Evolutionary conservation across 345 rosid genomes (phyloP).

Genomic region (Draba incana): DNA sequence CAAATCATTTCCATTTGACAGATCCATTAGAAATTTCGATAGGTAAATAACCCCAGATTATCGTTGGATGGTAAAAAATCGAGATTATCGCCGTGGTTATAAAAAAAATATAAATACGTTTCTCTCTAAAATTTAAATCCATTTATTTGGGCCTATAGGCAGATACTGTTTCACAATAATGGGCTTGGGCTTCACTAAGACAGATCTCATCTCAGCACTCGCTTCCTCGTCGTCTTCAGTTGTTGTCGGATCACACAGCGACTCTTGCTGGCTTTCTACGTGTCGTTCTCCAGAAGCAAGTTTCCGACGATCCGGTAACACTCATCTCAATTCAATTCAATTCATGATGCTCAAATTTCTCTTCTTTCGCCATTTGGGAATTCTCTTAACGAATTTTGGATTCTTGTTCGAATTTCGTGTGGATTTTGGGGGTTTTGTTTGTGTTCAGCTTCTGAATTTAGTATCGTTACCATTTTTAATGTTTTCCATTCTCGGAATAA

Average conservation of each 20-base stretch:
- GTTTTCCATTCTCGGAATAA: background rate
- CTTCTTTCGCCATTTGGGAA: background rate
- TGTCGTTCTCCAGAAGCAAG: constrained; percentile 4
- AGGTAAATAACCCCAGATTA: too few relatives aligned
- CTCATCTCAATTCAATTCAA: background rate
- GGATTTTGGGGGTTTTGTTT: background rate
- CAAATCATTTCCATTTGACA: too few relatives aligned
- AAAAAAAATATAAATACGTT: too few relatives aligned
- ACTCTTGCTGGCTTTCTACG: constrained; percentile 11
- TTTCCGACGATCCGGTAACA: constrained; percentile 32
- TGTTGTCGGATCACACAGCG: background rate
- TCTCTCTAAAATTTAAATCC: too few relatives aligned
- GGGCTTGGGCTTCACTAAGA: background rate
- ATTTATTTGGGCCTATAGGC: constrained; percentile 16
- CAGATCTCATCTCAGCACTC: background rate
- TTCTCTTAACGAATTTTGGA: background rate
- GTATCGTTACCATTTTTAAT: background rate
- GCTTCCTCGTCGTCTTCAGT: background rate
- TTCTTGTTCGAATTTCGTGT: background rate
- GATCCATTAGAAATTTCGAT: too few relatives aligned
- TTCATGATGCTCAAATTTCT: background rate
- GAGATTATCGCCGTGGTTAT: too few relatives aligned
- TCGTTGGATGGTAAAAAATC: too few relatives aligned
- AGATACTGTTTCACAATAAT: background rate
- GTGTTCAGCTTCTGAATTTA: background rate